Percentiles rank a stretch among this genome's conserved stretches.
These are phyloP conservation scores for Fraxinus cuspidata DNA, from an alignment of 257 asterid species.

Conservation along the genomic window DNA sequence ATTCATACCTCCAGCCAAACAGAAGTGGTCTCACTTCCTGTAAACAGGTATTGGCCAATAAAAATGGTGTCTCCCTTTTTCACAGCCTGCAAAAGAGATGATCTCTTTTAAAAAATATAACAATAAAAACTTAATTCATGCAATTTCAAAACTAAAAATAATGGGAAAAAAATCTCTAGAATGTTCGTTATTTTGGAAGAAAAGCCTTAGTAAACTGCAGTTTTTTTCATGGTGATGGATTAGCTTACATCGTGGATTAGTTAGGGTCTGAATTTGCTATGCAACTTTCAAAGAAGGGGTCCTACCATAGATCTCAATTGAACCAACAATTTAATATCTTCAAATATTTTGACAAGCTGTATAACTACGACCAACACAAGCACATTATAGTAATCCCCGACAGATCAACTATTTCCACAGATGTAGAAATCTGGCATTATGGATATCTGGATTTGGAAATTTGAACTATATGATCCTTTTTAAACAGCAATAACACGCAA, in stretches of 20 bases:
- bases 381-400: not conserved
- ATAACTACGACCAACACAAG: not conserved
- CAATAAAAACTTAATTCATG: not conserved
- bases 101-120: slow-evolving; percentile 15
- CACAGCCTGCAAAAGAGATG: slow-evolving; percentile 56
- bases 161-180: not conserved
- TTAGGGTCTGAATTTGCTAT: not conserved
- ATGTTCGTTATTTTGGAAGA: not conserved
- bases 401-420: not conserved
- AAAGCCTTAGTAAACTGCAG: not conserved
- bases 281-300: not conserved
- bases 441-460: not conserved
- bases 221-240: not conserved
- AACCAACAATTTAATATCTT: not conserved
- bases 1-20: slow-evolving; percentile 86
- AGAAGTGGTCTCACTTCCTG: slow-evolving; percentile 90
- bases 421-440: not conserved
- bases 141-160: not conserved
- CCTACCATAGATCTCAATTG: not conserved
- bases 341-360: not conserved
- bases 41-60: slow-evolving; percentile 82
- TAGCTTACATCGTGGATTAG: not conserved
- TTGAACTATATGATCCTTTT: not conserved
- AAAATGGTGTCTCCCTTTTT: slow-evolving; percentile 84
- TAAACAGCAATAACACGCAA: not conserved